Percentiles rank a stretch among this genome's conserved stretches.
phyloP scores from a whole-genome alignment of 768 basidiomycete genomes.

The Tricholoma saponaceum region DNA sequence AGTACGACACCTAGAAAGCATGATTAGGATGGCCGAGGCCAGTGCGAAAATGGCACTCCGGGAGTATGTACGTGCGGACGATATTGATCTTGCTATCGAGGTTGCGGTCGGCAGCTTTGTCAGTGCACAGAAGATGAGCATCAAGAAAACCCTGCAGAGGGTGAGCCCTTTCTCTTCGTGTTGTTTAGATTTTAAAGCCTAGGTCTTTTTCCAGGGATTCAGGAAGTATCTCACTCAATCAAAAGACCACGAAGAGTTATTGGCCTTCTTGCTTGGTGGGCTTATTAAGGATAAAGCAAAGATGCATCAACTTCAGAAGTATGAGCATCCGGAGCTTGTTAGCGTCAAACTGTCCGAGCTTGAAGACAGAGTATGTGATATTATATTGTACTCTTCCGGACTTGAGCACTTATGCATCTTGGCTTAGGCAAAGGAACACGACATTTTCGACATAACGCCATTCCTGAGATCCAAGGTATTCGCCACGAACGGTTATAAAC shows the following conservation, averaged over 20 bases:
- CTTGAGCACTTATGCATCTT: slow-evolving; percentile 3
- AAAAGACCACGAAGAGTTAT: slow-evolving; percentile 92
- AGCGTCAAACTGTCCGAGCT: slow-evolving; percentile 76
- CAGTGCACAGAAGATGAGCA: slow-evolving; percentile 94
- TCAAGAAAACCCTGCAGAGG: slow-evolving; percentile 96
- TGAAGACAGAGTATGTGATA: slow-evolving; percentile 70
- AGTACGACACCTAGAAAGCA: slow-evolving; percentile 95
- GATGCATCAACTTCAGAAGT: slow-evolving; percentile 71
- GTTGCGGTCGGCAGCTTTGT: slow-evolving; percentile 95
- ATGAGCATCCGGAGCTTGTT: slow-evolving; percentile 75
- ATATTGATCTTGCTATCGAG: slow-evolving; percentile 96
- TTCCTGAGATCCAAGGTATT: slow-evolving; percentile 89
- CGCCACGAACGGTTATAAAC: slow-evolving; percentile 81
- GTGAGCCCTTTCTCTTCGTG: slow-evolving; percentile 40
- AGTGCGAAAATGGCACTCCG: slow-evolving; percentile 97
- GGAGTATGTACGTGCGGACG: slow-evolving; percentile 93
- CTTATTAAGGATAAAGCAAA: slow-evolving; percentile 91
- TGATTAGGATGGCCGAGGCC: slow-evolving; percentile 99
- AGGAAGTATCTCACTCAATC: slow-evolving; percentile 96
- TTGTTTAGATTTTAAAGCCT: neutral
- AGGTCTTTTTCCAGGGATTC: slow-evolving; percentile 62
- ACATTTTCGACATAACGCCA: slow-evolving; percentile 85
- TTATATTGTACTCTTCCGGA: neutral
- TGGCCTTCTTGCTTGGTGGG: slow-evolving; percentile 91
- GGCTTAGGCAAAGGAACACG: slow-evolving; percentile 87